These are phyloP conservation scores for Selaginella moellendorffii DNA, from an alignment of 75 land plant species.

Conservation along the genomic window DNA sequence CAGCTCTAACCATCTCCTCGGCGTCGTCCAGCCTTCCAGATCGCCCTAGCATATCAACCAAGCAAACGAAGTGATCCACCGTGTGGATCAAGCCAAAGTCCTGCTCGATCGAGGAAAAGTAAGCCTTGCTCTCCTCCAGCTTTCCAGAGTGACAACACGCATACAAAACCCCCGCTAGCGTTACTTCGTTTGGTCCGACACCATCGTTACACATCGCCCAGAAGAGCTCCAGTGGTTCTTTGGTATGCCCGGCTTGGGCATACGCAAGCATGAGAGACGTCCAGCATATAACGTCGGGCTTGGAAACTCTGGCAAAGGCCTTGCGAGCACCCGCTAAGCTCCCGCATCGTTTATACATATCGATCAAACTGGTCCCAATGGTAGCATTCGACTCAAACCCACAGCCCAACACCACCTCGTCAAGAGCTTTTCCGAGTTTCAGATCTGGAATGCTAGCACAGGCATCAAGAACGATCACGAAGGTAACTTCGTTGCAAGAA, in stretches of 20 bases:
- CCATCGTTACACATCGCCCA: background rate
- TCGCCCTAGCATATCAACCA: too few relatives aligned
- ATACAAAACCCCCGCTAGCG: background rate
- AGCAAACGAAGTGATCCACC: background rate
- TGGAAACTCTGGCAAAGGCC: background rate
- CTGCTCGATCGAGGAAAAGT: background rate
- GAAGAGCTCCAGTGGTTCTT: background rate
- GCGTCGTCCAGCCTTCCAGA: too few relatives aligned
- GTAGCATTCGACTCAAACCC: background rate
- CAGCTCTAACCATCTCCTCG: too few relatives aligned
- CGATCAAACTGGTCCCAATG: background rate
- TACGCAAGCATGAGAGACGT: background rate
- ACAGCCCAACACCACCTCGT: background rate
- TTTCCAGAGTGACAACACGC: background rate
- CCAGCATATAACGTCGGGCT: background rate
- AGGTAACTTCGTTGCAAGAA: too few relatives aligned
- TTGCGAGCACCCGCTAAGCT: background rate
- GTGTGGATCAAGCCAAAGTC: background rate
- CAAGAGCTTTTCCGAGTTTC: background rate
- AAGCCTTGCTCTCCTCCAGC: background rate
- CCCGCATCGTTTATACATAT: background rate
- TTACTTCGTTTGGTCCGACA: background rate
- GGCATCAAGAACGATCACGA: background rate
- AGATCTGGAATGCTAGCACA: background rate
- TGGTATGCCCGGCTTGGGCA: background rate